phyloP scores from a whole-genome alignment of 2,329 filamentous ascomycete species.

The Sporothrix mexicana region DNA sequence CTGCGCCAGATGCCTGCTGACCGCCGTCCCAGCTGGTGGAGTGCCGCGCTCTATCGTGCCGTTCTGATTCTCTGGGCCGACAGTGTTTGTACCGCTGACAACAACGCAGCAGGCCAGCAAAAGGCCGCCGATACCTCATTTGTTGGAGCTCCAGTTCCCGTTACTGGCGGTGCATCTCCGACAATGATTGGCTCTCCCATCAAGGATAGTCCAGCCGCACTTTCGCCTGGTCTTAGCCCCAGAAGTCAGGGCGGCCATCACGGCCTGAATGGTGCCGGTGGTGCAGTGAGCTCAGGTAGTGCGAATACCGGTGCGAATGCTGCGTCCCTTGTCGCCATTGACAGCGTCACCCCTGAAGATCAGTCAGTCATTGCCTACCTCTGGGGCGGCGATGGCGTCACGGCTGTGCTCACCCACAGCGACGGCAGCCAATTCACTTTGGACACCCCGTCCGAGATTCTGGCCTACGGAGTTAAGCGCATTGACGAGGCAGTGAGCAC shows the following conservation, averaged over 20 bases:
- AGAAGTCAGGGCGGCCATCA: conserved; percentile 3
- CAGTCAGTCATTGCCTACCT: conserved; percentile 47
- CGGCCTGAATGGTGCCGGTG: conserved; percentile 28
- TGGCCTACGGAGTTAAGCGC: conserved; percentile 50
- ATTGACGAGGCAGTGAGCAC: conserved; percentile 51
- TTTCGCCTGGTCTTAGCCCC: conserved; percentile 33
- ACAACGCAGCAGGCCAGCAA: background rate
- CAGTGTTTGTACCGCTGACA: conserved; percentile 58
- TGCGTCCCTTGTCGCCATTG: conserved; percentile 44
- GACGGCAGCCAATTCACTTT: conserved; percentile 47
- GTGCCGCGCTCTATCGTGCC: conserved; percentile 71
- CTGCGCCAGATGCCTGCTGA: conserved; percentile 65
- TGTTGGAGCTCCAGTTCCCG: background rate
- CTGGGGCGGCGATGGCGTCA: conserved; percentile 48
- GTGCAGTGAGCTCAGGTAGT: conserved; percentile 27
- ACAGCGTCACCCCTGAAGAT: conserved; percentile 51
- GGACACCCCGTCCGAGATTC: conserved; percentile 48
- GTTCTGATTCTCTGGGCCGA: conserved; percentile 68
- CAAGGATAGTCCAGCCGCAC: background rate
- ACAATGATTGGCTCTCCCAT: background rate
- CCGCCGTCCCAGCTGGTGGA: conserved; percentile 71
- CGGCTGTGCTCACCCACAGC: conserved; percentile 46
- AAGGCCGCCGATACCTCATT: background rate
- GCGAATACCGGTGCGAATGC: background rate
- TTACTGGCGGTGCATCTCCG: background rate